Evolutionary conservation across 2,329 filamentous ascomycete genomes (phyloP).

Genomic region (Fusarium gaditjirri): DNA sequence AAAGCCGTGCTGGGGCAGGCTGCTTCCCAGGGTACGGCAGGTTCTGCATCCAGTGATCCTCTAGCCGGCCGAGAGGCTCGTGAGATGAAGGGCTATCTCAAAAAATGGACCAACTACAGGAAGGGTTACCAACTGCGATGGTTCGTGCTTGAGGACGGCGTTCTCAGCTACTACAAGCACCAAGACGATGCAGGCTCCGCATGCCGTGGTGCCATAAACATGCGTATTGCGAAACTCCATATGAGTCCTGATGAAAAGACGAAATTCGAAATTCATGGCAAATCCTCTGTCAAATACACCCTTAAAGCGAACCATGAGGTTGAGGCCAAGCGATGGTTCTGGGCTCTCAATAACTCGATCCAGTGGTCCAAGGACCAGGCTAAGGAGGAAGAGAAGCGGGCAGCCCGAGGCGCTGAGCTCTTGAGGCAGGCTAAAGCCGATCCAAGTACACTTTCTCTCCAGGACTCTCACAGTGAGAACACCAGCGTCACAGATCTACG

Average conservation of each 20-base stretch:
- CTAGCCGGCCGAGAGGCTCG: constrained; percentile 84
- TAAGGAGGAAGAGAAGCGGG: constrained; percentile 85
- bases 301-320: constrained; percentile 98
- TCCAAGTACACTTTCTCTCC: constrained; percentile 63
- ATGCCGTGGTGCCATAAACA: constrained; percentile 97
- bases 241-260: constrained; percentile 99
- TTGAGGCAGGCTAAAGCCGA: constrained; percentile 84
- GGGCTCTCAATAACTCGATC: constrained; percentile 98
- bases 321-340: constrained; percentile 98
- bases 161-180: constrained; percentile 98
- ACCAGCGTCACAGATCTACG: constrained; percentile 61
- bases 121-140: constrained; percentile 96
- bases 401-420: constrained; percentile 77
- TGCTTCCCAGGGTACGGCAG: constrained; percentile 64
- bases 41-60: constrained; percentile 66
- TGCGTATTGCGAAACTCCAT: constrained; percentile 92
- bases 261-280: constrained; percentile 96
- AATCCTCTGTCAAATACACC: constrained; percentile 98
- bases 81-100: constrained; percentile 98
- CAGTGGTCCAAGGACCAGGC: constrained; percentile 98
- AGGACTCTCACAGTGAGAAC: constrained; percentile 62
- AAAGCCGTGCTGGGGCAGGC: constrained; percentile 90
- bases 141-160: constrained; percentile 98
- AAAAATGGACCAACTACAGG: constrained; percentile 99
- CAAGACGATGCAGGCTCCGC: constrained; percentile 97